Evolutionary conservation across 192 early-diverging fungal species (phyloP), one percentile per base, ranked within the genome.

Genomic region (Backusella sp.): DNA sequence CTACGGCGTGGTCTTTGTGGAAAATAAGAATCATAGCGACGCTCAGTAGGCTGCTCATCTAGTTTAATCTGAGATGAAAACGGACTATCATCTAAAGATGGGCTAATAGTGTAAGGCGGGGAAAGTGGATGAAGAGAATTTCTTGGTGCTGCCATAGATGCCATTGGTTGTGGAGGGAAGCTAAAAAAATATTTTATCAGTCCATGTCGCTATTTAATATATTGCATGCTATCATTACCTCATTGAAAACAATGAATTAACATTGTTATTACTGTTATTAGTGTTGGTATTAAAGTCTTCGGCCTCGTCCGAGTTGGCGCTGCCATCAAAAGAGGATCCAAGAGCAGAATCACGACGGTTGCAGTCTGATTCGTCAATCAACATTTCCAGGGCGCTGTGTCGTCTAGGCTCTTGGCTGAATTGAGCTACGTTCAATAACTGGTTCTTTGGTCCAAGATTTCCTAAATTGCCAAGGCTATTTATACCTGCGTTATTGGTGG

Each of bases 1-100:
- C 88, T 82, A 66, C 85, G 83, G 17, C 86, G 78, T 66, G 85
- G 85, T 56, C 86, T 53, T 52, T 76, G 75, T 30, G 75, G 30
- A 12, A 53, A 53, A 21, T 68, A 69, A 21, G 41, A 32, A 56
- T 69, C 75, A 59, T 53, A 70, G 4, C 46, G 42, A 35, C 42
- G 39, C 21, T 68, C 30, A 15, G 21, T 34, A 21, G 67, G n/a
- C 17, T 73, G 35, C 23, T 21, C 28, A 28, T 73, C 72, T 65
- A 42, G 19, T 34, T 73, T 56, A 36, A 39, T 30, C 39, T 73
- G 72, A n/a, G 52, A n/a, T 23, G 56, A 53, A 52, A 73, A 62
- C 26, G 44, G 30, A n/a, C 39, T n/a, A 19, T 66, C 62, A 34
- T 66, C 44, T 49, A 66, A 36, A 68, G 23, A 35, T 73, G 72